Evolutionary conservation across 352 stramenopile genomes (phyloP).

Genomic region (Phytophthora pseudosyringae): DNA sequence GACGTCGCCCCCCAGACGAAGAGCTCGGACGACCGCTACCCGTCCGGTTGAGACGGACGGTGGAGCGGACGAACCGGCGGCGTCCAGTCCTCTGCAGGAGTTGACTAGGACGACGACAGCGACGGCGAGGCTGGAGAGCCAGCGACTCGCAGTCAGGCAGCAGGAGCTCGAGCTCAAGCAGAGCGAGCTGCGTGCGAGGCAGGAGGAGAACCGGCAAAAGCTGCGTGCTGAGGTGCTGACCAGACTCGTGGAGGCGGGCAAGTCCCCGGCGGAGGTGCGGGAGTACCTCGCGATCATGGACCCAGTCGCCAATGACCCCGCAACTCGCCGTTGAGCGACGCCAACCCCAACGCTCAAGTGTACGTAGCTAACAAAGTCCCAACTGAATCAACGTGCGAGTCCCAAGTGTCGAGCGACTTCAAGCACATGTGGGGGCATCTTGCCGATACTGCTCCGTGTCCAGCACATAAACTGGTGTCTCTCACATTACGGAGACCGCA

Average conservation of each 20-base stretch:
- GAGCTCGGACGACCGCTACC: not conserved
- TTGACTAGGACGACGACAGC: not conserved
- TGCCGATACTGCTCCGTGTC: not conserved
- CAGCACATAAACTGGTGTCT: constrained; percentile 27
- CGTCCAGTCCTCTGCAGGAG: constrained; percentile 16
- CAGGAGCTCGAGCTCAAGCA: constrained; percentile 55
- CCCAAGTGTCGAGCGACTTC: not conserved
- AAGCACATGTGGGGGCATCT: not conserved
- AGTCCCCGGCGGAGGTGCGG: constrained; percentile 38
- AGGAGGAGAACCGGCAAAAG: constrained; percentile 43
- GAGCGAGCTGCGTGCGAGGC: constrained; percentile 39
- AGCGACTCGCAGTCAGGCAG: constrained; percentile 48
- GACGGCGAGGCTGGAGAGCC: constrained; percentile 40
- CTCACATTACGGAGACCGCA: not conserved
- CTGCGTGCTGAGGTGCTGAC: constrained; percentile 40
- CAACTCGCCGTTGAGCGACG: constrained; percentile 8
- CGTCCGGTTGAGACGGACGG: constrained; percentile 2
- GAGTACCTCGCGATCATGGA: constrained; percentile 44
- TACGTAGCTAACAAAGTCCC: not conserved
- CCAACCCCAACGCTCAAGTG: constrained; percentile 1
- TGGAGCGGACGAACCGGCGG: constrained; percentile 2
- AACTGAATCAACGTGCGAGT: constrained; percentile 8
- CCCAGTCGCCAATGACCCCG: constrained; percentile 7
- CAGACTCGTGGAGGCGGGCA: constrained; percentile 34
- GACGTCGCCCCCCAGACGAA: constrained; percentile 9